Percentiles rank a stretch among this genome's conserved stretches.
Conservation (phyloP, 108 stramenopile genomes). For the Hondaea fermentalgiana region DNA sequence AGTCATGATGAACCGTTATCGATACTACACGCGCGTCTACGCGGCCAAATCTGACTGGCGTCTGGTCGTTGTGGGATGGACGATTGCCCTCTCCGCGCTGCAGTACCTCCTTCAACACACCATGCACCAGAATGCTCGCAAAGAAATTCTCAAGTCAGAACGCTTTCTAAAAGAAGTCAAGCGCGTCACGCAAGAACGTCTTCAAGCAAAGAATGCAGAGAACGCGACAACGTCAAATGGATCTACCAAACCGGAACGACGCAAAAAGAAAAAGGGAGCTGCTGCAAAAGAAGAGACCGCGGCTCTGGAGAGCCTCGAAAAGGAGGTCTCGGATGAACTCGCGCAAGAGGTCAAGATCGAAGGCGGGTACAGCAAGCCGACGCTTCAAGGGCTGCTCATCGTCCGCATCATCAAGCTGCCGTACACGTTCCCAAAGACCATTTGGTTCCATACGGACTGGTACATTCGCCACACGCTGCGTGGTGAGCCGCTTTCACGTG, state of each 20-base stretch:
- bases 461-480: not conserved
- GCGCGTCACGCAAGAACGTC: not conserved
- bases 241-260: not conserved
- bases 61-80: not conserved
- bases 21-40: constrained; percentile 11
- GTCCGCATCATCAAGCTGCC: not conserved
- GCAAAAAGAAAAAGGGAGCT: not conserved
- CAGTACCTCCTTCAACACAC: not conserved
- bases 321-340: not conserved
- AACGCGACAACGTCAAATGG: not conserved
- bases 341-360: not conserved
- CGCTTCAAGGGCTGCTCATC: not conserved
- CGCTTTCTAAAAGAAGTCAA: not conserved
- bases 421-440: not conserved
- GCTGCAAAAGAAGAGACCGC: not conserved
- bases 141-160: not conserved
- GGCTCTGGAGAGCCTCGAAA: not conserved
- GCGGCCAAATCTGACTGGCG: not conserved
- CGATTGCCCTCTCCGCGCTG: not conserved
- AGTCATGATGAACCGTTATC: not conserved
- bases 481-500: not conserved
- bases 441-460: not conserved
- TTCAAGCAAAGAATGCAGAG: not conserved
- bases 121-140: not conserved
- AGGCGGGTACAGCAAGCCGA: not conserved